phyloP scores from a whole-genome alignment of 352 stramenopile genomes.

The Phytophthora tentaculata region DNA sequence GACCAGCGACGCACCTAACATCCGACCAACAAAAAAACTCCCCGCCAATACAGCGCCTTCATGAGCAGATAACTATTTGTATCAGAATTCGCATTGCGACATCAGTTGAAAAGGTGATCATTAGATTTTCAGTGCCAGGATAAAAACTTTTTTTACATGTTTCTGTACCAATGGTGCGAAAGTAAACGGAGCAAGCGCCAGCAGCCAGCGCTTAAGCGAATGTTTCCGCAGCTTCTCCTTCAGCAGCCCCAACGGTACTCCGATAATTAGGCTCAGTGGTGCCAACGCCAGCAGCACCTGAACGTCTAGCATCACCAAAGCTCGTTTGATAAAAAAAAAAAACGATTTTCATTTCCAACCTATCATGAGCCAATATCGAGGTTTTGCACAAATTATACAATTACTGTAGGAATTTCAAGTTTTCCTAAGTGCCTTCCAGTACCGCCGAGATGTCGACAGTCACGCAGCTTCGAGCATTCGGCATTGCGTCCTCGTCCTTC shows the following conservation, averaged over 20 bases:
- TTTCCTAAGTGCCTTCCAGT: too few species aligned
- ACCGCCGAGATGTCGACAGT: constrained; percentile 20
- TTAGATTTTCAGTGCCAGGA: too few species aligned
- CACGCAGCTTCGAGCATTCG: constrained; percentile 24
- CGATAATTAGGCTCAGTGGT: constrained; percentile 48
- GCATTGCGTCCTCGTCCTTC: neutral
- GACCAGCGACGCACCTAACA: constrained; percentile 64
- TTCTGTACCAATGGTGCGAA: constrained; percentile 52
- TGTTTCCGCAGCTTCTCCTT: constrained; percentile 57
- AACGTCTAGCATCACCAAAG: constrained; percentile 20
- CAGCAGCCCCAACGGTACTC: constrained; percentile 51
- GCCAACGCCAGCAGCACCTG: constrained; percentile 45
- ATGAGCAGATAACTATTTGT: constrained; percentile 47
- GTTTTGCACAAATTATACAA: too few species aligned
- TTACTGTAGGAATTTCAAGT: too few species aligned
- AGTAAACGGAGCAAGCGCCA: constrained; percentile 47
- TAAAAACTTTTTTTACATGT: neutral
- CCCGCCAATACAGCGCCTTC: constrained; percentile 30
- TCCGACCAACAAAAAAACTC: constrained; percentile 45
- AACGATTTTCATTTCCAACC: too few species aligned
- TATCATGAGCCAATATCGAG: too few species aligned
- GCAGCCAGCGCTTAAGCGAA: constrained; percentile 51
- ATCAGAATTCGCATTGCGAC: neutral
- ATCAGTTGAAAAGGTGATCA: constrained; percentile 2
- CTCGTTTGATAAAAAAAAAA: too few species aligned